Evolutionary conservation across 2,329 filamentous ascomycete species (phyloP).

Genomic region (Helotiales sp.): DNA sequence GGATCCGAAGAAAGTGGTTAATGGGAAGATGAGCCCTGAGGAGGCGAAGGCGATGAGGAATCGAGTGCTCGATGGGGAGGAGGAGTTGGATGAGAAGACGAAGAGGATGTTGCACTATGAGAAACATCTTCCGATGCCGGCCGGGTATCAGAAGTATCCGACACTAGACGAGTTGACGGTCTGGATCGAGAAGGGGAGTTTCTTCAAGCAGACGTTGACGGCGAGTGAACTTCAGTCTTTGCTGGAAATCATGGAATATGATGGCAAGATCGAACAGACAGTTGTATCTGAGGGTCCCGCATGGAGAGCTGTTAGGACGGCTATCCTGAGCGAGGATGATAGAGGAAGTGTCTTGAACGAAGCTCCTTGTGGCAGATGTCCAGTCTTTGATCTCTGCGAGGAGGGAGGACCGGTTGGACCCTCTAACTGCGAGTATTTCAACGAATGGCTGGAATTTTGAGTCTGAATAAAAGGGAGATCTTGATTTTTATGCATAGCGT

Average conservation of each 20-base stretch:
- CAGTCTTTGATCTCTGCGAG: constrained; percentile 89
- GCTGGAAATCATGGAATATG: constrained; percentile 84
- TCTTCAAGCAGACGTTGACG: constrained; percentile 68
- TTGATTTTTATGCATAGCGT: constrained; percentile 33
- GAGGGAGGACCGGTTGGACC: constrained; percentile 90
- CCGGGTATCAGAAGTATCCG: constrained; percentile 76
- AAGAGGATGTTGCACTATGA: constrained; percentile 13
- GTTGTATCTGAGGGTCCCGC: constrained; percentile 32
- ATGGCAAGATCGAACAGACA: constrained; percentile 73
- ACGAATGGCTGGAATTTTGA: constrained; percentile 68
- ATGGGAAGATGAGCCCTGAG: constrained; percentile 46
- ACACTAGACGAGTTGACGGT: constrained; percentile 76
- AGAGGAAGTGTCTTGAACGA: constrained; percentile 63
- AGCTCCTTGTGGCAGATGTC: constrained; percentile 86
- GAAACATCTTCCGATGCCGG: constrained; percentile 48
- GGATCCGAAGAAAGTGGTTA: constrained; percentile 55
- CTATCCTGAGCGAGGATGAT: constrained; percentile 41
- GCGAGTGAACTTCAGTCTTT: constrained; percentile 82
- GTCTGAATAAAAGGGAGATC: not conserved
- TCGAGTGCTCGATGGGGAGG: constrained; percentile 22
- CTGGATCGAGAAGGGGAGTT: constrained; percentile 66
- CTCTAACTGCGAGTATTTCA: constrained; percentile 88
- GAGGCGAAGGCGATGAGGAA: constrained; percentile 36
- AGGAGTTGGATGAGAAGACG: constrained; percentile 20
- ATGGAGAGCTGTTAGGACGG: constrained; percentile 36